Base-by-base conservation (phyloP, 2,329 filamentous ascomycete genomes). In the Sodiomyces alkalinus region DNA sequence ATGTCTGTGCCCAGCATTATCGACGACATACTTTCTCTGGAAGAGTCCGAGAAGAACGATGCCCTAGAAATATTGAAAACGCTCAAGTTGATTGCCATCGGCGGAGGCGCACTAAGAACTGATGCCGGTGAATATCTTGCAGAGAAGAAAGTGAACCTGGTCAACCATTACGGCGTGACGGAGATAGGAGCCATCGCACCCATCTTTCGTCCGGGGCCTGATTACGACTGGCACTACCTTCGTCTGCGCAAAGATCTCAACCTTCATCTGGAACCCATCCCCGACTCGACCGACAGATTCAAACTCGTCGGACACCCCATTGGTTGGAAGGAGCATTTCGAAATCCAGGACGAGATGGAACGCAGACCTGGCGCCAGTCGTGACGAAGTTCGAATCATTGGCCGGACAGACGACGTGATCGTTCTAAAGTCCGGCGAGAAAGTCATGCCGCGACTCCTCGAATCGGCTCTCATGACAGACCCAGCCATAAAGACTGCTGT, bases 161-260 rank as follows among this genome's bases (percentile, higher is more conserved):
- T 55, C 16, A 52, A 52, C 33, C 44, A 49, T 30, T 53, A 47
- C 27, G 51, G 51, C 3, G 41, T 43, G 3, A 55, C 51, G 1
- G 51, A 55, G 31, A 41, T 45, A 2, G 51, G 51, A 2, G 41
- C 48, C 2, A 30, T 55, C 6, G 43, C 50, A 2, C 44, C 44
- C 3, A 47, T 48, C 3, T 53, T 53, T 29, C 28, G 34, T 11
- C 49, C 49, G 1, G 34, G 32, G 6, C 26, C 38, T 6, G 39
- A 43, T 23, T 53, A 55, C 29, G 37, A 52, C 29, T 49, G 39
- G 39, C 34, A 36, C 8, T 52, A 44, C 28, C 38, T 53, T 25
- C 34, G 47, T 7, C 33, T 55, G 1, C 41, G 51, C 6, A 38
- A 33, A 2, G 51, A 54, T 19, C 29, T 53, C 10, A 40, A 41